Evolutionary conservation across 2,329 filamentous ascomycete species (phyloP).

Genomic region (Aciculosporium take): DNA sequence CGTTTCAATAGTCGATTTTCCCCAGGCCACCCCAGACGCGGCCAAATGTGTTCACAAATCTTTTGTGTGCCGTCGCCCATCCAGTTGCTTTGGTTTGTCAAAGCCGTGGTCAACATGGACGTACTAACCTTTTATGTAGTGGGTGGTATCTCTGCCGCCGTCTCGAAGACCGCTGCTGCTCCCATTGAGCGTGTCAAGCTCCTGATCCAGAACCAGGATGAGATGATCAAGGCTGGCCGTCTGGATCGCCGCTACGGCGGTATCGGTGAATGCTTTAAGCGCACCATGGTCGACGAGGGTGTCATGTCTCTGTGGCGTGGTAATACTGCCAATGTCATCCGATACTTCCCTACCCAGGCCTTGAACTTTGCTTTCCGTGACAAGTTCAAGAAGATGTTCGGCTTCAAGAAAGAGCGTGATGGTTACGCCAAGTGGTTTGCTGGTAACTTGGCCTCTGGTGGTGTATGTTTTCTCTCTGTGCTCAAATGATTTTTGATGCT

Average conservation of each 20-base stretch:
- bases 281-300: conserved; percentile 85
- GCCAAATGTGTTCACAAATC: conserved; percentile 2
- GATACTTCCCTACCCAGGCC: conserved; percentile 99
- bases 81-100: neutral
- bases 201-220: conserved; percentile 99
- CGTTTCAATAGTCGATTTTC: conserved; percentile 28
- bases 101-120: conserved; percentile 1
- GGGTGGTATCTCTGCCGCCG: conserved; percentile 99
- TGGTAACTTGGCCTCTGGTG: conserved; percentile 99
- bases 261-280: conserved; percentile 89
- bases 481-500: neutral
- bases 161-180: conserved; percentile 99
- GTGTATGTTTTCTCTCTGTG: conserved; percentile 50
- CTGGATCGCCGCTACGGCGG: conserved; percentile 94
- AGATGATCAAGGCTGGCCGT: conserved; percentile 98
- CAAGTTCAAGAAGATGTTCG: conserved; percentile 99
- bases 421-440: conserved; percentile 98
- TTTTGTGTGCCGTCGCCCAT: neutral
- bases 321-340: conserved; percentile 99
- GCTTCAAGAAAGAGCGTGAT: conserved; percentile 99
- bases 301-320: conserved; percentile 93
- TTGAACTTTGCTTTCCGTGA: conserved; percentile 99
- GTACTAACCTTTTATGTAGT: conserved; percentile 39
- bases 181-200: conserved; percentile 99
- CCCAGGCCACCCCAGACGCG: neutral